Evolutionary conservation across 2,329 filamentous ascomycete genomes (phyloP), one percentile per base, ranked within the genome.

Genomic region (Chrysosporium keratinophilum): DNA sequence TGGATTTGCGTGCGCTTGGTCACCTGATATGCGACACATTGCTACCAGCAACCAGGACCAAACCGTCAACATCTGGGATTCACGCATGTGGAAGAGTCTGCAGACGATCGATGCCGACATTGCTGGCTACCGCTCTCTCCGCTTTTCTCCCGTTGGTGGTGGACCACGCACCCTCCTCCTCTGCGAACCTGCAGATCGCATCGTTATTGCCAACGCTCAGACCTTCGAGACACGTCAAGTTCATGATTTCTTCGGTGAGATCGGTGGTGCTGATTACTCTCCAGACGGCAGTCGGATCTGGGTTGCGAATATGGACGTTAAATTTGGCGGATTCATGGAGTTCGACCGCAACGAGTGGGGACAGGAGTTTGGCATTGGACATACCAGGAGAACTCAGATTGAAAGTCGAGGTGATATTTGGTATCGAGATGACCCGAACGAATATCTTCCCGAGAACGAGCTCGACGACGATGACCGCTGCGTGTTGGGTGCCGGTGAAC

Each of bases 11-110:
- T 74, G 71, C 56, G 71, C 70, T 3, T 74, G 72, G 72, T 72
- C 71, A 2, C 70, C 70, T 0, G 72, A 74, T 59, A 72, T 73
- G 67, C 65, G 67, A n/a, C 71, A 74, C 48, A 67, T 74, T 47
- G 72, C 72, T 4, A 74, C 72, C 3, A 70, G 70, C 55, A 73
- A 74, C 56, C 72, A 74, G 54, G 72, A 74, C 59, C 71, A 71
- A 52, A 71, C 70, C 3, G 68, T 71, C 35, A 72, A 73, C 34
- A 72, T 74, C 59, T 74, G 71, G 71, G 72, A 74, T 50, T 66
- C 69, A 14, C 68, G 72, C 33, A 73, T 65, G 49, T 72, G 71
- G 68, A 63, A 63, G 12, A 54, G 65, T 10, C 61, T 74, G 0
- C 63, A 69, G 55, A 71, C 62, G 3, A 68, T 74, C 54, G 66